Evolutionary conservation across 306 rosid species (phyloP), one percentile per base, ranked within the genome.

Genomic region (Casuarina glauca): DNA sequence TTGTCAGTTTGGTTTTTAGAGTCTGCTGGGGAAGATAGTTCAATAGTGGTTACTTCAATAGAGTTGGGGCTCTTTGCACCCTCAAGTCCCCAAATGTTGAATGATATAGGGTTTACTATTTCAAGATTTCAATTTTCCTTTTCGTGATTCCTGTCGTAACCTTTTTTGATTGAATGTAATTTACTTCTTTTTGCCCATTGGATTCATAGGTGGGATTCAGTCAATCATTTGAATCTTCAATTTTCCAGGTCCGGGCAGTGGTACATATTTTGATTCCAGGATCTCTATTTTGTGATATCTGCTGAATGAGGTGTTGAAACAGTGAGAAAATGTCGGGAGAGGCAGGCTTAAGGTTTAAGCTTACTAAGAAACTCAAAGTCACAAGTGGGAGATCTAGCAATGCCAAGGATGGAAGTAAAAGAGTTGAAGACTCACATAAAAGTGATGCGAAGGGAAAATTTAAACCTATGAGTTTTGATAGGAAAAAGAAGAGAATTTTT

Each of bases 261-360:
- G 32, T 26, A 20, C 64, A 26, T 20, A 57, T 20, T 20, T 58
- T 13, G 64, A 9, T 57, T 20, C 3, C 26, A 57, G 64, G 26
- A 58, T 9, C 26, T 58, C 9, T 57, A 6, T 2, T 20, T 57
- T 20, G 35, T 66, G 19, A 3, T 66, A 41, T 36, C 36, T 61
- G 68, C 36, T 62, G 3, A 35, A 39, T 41, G 43, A 44, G 72
- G 20, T 76, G 5, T 17, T 51, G n/a, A 9, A 43, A n/a, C 11
- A 10, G 78, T 35, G n/a, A 73, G 68, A 80, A 69, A 76, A 87
- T 87, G 90, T 81, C 82, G 73, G 77, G 57, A 49, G 86, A 76
- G 58, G 78, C 80, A 51, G 74, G 78, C 35, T 75, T 74, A 78
- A 76, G 80, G 77, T 52, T 12, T 52, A 83, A 74, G 84, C 74